Evolutionary conservation across 108 stramenopile genomes (phyloP).

Genomic region (Cyclotella kingstonii): DNA sequence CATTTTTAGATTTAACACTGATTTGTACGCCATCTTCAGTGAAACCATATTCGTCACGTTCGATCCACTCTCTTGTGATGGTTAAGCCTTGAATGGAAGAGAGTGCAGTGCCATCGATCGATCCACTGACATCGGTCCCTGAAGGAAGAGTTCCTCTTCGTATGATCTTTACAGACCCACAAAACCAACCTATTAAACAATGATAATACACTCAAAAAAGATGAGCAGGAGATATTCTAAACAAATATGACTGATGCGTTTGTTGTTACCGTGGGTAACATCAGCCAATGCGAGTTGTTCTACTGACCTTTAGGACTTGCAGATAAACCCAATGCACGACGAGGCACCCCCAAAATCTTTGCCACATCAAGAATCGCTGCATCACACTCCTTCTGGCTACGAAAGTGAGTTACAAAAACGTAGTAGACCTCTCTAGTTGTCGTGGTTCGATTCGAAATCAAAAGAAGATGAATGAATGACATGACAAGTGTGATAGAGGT

Average conservation of each 20-base stretch:
- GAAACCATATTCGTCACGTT: constrained; percentile 16
- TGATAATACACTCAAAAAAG: not conserved
- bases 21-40: constrained; percentile 34
- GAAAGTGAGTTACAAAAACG: constrained; percentile 81
- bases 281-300: not conserved
- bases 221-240: not conserved
- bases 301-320: constrained; percentile 78
- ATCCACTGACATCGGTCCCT: constrained; percentile 34
- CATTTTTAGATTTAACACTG: constrained; percentile 36
- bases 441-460: constrained; percentile 60
- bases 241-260: not conserved
- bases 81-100: constrained; percentile 58
- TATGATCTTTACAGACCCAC: constrained; percentile 60
- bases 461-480: constrained; percentile 59
- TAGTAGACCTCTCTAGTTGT: constrained; percentile 87
- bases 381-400: constrained; percentile 72
- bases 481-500: constrained; percentile 63
- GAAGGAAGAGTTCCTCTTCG: constrained; percentile 37
- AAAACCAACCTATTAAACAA: constrained; percentile 61
- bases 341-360: constrained; percentile 50
- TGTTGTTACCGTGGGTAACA: too few species aligned
- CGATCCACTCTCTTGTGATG: constrained; percentile 61
- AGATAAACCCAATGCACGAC: constrained; percentile 62
- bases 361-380: constrained; percentile 61
- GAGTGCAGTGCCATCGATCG: constrained; percentile 46